phyloP scores from a whole-genome alignment of 2,329 filamentous ascomycete genomes.

The Trichophyton mentagrophytes region DNA sequence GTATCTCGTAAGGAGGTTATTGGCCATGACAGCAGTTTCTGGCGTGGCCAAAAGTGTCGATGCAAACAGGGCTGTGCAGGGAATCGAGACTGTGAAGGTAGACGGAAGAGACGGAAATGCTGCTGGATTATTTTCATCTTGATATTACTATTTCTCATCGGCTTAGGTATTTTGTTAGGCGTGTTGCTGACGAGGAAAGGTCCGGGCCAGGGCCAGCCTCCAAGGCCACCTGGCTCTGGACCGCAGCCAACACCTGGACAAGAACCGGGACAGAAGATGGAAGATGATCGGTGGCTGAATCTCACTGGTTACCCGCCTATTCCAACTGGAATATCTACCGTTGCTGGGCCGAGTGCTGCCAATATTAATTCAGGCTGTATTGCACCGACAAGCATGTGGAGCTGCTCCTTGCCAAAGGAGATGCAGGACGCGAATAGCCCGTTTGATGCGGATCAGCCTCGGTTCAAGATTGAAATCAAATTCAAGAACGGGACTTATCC shows the following conservation, averaged over 20 bases:
- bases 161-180: conserved; percentile 36
- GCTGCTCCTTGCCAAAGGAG: conserved; percentile 70
- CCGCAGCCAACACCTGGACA: background rate
- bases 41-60: conserved; percentile 54
- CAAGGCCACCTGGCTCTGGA: background rate
- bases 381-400: conserved; percentile 64
- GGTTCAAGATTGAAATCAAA: conserved; percentile 63
- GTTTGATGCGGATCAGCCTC: conserved; percentile 56
- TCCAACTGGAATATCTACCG: conserved; percentile 67
- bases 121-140: conserved; percentile 40
- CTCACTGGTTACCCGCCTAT: conserved; percentile 76
- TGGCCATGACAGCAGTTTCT: conserved; percentile 48
- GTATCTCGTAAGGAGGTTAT: conserved; percentile 54
- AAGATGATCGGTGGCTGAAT: conserved; percentile 61
- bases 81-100: conserved; percentile 48
- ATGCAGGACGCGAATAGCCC: conserved; percentile 52
- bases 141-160: conserved; percentile 36
- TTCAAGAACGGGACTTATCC: conserved; percentile 43
- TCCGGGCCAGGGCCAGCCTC: background rate
- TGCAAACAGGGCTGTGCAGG: conserved; percentile 54
- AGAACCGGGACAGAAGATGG: background rate
- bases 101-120: conserved; percentile 46
- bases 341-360: conserved; percentile 59
- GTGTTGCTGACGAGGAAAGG: conserved; percentile 14
- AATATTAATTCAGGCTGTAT: conserved; percentile 57